Base-by-base conservation (phyloP, 345 rosid genomes). In the Acer campestre region DNA sequence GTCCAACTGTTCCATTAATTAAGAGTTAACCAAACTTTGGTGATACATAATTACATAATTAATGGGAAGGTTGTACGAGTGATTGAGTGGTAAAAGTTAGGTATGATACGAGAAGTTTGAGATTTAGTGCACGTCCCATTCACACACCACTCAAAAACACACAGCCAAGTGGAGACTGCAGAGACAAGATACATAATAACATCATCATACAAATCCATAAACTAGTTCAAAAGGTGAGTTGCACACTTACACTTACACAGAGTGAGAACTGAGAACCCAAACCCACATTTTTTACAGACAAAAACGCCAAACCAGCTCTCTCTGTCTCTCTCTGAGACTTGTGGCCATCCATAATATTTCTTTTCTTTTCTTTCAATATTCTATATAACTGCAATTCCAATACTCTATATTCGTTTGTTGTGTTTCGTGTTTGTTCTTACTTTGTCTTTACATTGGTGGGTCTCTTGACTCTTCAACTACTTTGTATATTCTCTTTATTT, bases 51-150 rank as follows among this genome's bases (percentile, higher is more conserved):
- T 35, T 58, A 2, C 27, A 59, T 20, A 35, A 35, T 35, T 35
- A n/a, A 22, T 4, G 49, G 10, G 13, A 58, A 40, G 4, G 6
- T 23, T 23, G 23, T 62, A 12, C 23, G 66, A 70, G 81, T 75
- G 81, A 58, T 48, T 46, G 61, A 70, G 81, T 75, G 81, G 65
- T 31, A 59, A 31, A 40, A 17, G 81, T 81, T 81, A 58, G 84
- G 84, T 62, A 48, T 74, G 77, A n/a, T 29, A 69, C 48, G 44
- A 42, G 18, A 40, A 62, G 17, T 6, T 51, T 35, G 59, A 71
- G 73, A 67, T 75, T 48, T 48, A 68, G 83, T 81, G 84, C 83
- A 79, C 72, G 68, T 78, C 70, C 79, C 78, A 79, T 71, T 81
- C 70, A 70, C 71, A 63, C 17, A 11, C 77, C 77, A 77, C 85